These are phyloP conservation scores for Fusarium euwallaceae DNA, from an alignment of 2,329 filamentous ascomycete species.

Conservation along the genomic window DNA sequence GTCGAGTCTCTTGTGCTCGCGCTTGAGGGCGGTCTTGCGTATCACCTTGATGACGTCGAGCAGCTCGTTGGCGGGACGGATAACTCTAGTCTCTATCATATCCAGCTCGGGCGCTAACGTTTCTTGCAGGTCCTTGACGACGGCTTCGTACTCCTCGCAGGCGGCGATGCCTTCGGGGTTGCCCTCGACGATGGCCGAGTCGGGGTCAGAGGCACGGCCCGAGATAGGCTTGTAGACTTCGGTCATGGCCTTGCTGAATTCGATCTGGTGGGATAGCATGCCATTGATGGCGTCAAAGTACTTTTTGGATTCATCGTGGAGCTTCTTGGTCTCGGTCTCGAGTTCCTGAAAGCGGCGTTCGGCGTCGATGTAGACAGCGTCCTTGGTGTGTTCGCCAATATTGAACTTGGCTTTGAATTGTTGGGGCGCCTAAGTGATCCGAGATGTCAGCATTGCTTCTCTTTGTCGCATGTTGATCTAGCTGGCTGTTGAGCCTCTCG, in stretches of 20 bases:
- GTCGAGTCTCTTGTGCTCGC: conserved; percentile 97
- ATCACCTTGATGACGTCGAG: conserved; percentile 96
- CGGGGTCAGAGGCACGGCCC: conserved; percentile 92
- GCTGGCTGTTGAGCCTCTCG: neutral
- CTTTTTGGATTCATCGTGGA: conserved; percentile 96
- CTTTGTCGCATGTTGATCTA: neutral
- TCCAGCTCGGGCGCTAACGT: conserved; percentile 92
- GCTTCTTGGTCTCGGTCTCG: conserved; percentile 94
- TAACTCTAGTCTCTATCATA: conserved; percentile 94
- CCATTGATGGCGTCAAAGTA: conserved; percentile 98
- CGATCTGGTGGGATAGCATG: conserved; percentile 98
- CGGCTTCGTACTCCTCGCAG: conserved; percentile 94
- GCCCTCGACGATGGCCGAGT: conserved; percentile 83
- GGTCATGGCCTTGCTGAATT: conserved; percentile 94
- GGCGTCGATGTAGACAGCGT: conserved; percentile 93
- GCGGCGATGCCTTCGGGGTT: conserved; percentile 94
- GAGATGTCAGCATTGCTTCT: conserved; percentile 12
- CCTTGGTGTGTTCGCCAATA: conserved; percentile 94
- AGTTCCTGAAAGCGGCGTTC: conserved; percentile 95
- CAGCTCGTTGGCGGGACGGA: conserved; percentile 92
- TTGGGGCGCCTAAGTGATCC: conserved; percentile 78
- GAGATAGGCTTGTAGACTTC: conserved; percentile 99
- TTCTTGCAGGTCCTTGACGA: conserved; percentile 90
- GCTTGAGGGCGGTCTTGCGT: conserved; percentile 87
- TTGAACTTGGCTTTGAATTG: conserved; percentile 93